A percentile compares a stretch with the other conserved stretches of the same genome.
phyloP scores from a whole-genome alignment of 768 basidiomycete species.

The Aureoboletus auriporus region DNA sequence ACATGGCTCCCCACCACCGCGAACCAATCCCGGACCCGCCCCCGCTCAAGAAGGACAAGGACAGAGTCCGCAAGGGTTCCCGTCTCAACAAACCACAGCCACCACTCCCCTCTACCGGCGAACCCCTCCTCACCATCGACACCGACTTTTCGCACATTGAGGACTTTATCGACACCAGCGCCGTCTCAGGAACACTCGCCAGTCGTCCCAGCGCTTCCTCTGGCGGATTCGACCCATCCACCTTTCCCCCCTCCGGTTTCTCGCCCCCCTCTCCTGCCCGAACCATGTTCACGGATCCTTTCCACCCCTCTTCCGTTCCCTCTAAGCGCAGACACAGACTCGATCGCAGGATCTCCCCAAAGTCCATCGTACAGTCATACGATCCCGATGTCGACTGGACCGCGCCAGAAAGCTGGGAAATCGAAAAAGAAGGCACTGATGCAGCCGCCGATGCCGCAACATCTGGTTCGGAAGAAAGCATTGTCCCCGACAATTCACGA shows the following conservation, averaged over 20 bases:
- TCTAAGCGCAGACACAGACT: conserved; percentile 23
- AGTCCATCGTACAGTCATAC: conserved; percentile 27
- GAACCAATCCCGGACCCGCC: conserved; percentile 6
- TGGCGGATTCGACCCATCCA: conserved; percentile 22
- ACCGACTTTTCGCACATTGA: conserved; percentile 59
- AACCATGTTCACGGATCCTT: conserved; percentile 36
- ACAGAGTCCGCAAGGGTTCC: conserved; percentile 13
- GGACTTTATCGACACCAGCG: conserved; percentile 61
- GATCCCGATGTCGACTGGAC: conserved; percentile 43
- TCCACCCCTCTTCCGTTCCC: conserved; percentile 19
- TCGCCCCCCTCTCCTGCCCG: conserved; percentile 37
- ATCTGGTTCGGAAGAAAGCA: conserved; percentile 37
- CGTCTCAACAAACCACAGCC: conserved; percentile 23
- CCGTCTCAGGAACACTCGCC: conserved; percentile 4
- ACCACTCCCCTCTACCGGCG: conserved; percentile 24
- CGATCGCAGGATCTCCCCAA: conserved; percentile 51
- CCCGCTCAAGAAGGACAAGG: conserved; percentile 28
- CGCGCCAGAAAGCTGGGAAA: conserved; percentile 76
- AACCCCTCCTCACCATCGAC: conserved; percentile 19
- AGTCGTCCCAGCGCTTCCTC: conserved; percentile 19
- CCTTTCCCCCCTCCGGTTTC: conserved; percentile 35
- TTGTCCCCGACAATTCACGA: conserved; percentile 15
- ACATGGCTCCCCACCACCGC: conserved; percentile 7
- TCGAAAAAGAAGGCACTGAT: conserved; percentile 46
- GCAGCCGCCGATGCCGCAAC: conserved; percentile 33